These are phyloP conservation scores for Haematococcus lacustris DNA, from an alignment of 139 green algal species.

Conservation along the genomic window DNA sequence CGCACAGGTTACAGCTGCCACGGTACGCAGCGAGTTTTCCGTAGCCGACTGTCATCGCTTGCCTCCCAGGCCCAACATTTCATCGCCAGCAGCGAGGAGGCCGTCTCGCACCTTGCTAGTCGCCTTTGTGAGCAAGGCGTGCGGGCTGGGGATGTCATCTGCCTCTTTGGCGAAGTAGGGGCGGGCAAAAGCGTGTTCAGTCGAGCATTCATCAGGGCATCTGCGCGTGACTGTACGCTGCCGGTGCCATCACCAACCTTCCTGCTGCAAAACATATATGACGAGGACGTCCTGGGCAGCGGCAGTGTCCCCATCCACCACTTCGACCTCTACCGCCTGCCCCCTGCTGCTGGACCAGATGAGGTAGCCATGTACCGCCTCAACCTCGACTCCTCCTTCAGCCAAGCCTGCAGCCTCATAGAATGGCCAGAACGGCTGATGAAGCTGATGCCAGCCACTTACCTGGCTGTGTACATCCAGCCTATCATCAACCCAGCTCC, in stretches of 20 bases:
- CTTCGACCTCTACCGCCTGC: conserved; percentile 76
- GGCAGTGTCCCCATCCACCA: conserved; percentile 51
- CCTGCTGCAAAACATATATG: conserved; percentile 78
- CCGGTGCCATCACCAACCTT: conserved; percentile 80
- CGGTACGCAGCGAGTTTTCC: too few relatives aligned
- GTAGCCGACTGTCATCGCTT: too few relatives aligned
- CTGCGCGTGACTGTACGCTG: conserved; percentile 44
- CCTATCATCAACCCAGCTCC: too few relatives aligned
- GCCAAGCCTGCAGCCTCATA: conserved; percentile 39
- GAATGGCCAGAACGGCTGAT: conserved; percentile 58
- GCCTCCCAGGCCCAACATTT: too few relatives aligned
- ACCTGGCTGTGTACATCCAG: conserved; percentile 39
- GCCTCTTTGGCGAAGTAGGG: conserved; percentile 67
- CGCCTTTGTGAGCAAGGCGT: too few relatives aligned
- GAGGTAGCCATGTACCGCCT: conserved; percentile 33
- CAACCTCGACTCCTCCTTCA: conserved; percentile 30
- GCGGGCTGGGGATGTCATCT: conserved; percentile 46
- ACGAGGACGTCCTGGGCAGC: conserved; percentile 21
- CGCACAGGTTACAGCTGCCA: too few relatives aligned
- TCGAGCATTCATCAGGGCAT: conserved; percentile 65
- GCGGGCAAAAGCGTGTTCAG: conserved; percentile 80
- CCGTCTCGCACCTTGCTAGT: too few relatives aligned
- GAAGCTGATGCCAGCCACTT: conserved; percentile 17
- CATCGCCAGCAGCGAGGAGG: too few relatives aligned
- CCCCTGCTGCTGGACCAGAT: neutral